phyloP scores from a whole-genome alignment of 495 filamentous ascomycete species.

The Rusavskia elegans region DNA sequence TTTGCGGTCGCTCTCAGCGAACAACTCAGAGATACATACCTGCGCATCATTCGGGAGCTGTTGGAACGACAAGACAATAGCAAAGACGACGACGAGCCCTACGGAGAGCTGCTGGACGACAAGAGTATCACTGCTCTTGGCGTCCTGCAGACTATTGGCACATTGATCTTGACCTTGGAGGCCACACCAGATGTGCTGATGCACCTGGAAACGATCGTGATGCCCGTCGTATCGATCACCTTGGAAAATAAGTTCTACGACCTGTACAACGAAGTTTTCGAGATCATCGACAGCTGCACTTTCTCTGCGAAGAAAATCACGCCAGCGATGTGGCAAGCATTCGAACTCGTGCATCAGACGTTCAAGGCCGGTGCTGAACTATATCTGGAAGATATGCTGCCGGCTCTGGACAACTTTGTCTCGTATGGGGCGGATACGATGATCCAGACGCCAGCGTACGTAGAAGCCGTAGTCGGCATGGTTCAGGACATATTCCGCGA shows the following conservation, averaged over 20 bases:
- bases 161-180: conserved; percentile 88
- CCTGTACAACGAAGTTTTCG: conserved; percentile 93
- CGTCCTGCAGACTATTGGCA: conserved; percentile 94
- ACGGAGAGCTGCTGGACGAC: conserved; percentile 86
- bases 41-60: conserved; percentile 83
- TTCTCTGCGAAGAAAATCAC: conserved; percentile 93
- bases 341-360: conserved; percentile 87
- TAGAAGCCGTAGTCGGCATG: conserved; percentile 78
- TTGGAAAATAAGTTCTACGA: conserved; percentile 96
- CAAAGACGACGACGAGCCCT: conserved; percentile 61
- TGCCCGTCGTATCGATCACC: conserved; percentile 92
- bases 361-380: conserved; percentile 95
- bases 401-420: conserved; percentile 92
- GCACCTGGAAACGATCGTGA: conserved; percentile 86
- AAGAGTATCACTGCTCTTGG: conserved; percentile 97
- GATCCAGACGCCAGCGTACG: conserved; percentile 67
- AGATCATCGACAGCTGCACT: conserved; percentile 99
- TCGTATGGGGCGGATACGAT: conserved; percentile 72
- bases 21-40: conserved; percentile 89
- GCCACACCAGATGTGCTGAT: conserved; percentile 88
- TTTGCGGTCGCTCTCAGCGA: conserved; percentile 97
- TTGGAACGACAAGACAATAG: conserved; percentile 56
- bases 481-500: conserved; percentile 59
- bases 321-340: conserved; percentile 94
- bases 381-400: conserved; percentile 92